Evolutionary conservation across 1,284 basidiomycete genomes (phyloP).

Genomic region (Schizophyllum commune): DNA sequence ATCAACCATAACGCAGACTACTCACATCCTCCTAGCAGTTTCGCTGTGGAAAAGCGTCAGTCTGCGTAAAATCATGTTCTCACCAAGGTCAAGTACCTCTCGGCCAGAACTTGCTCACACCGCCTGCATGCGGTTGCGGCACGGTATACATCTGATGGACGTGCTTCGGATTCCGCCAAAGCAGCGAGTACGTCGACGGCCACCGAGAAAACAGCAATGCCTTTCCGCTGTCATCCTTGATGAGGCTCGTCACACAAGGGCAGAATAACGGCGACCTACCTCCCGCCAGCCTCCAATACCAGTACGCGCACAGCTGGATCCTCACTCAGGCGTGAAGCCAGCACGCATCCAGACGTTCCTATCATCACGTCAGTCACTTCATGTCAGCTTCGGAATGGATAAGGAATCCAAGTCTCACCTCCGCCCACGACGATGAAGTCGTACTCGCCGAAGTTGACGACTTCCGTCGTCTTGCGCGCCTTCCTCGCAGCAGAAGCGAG

Average conservation of each 20-base stretch:
- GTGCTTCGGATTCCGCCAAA: slow-evolving; percentile 35
- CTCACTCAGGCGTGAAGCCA: slow-evolving; percentile 60
- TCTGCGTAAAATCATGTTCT: slow-evolving; percentile 1
- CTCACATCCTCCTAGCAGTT: slow-evolving; percentile 64
- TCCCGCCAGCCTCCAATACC: slow-evolving; percentile 58
- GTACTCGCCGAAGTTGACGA: slow-evolving; percentile 22
- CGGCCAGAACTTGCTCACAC: slow-evolving; percentile 47
- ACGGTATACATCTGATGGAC: slow-evolving; percentile 49
- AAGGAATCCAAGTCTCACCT: slow-evolving; percentile 29
- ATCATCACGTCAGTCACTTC: slow-evolving; percentile 1
- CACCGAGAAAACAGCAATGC: slow-evolving; percentile 30
- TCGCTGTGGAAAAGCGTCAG: slow-evolving; percentile 28
- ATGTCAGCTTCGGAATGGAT: not conserved
- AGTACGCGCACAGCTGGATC: slow-evolving; percentile 47
- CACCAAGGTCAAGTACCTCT: slow-evolving; percentile 32
- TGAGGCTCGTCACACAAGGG: not conserved
- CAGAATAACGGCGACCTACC: slow-evolving; percentile 27
- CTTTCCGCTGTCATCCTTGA: slow-evolving; percentile 23
- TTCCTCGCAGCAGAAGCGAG: not conserved
- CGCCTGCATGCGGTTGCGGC: slow-evolving; percentile 41
- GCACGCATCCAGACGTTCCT: slow-evolving; percentile 65
- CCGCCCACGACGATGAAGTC: slow-evolving; percentile 62
- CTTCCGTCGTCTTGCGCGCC: not conserved
- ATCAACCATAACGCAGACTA: slow-evolving; percentile 7
- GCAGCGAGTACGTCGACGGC: slow-evolving; percentile 30